Conservation (phyloP, 1,139 yeast species). For the Scheffersomyces illinoinensis region DNA sequence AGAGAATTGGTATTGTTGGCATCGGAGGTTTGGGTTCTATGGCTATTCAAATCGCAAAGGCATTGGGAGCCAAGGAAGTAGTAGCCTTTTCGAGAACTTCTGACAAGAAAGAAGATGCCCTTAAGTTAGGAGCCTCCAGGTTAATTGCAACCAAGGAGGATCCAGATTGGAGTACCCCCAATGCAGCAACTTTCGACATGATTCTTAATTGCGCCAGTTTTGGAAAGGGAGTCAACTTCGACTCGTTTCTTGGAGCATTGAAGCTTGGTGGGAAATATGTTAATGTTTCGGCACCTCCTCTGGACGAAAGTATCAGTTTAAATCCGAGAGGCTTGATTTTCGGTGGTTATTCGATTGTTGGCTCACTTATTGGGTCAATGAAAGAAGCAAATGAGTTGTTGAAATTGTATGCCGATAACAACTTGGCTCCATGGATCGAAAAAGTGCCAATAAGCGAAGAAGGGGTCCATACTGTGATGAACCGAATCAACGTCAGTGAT, state of each 20-base stretch:
- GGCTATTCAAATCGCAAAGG: constrained; percentile 57
- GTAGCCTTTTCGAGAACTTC: constrained; percentile 50
- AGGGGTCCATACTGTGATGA: constrained; percentile 51
- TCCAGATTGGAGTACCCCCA: constrained; percentile 34
- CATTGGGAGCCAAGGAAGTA: constrained; percentile 57
- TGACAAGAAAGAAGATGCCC: constrained; percentile 51
- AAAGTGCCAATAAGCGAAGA: constrained; percentile 53
- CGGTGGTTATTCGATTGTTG: constrained; percentile 45
- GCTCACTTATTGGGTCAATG: constrained; percentile 52
- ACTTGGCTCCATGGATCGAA: constrained; percentile 61
- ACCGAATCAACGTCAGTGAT: constrained; percentile 52
- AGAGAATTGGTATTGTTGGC: constrained; percentile 55
- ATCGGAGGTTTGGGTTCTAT: constrained; percentile 65
- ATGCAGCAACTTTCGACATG: constrained; percentile 41
- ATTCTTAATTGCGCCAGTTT: constrained; percentile 54
- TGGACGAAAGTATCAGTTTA: constrained; percentile 33
- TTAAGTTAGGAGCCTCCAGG: constrained; percentile 52
- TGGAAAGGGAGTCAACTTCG: constrained; percentile 23
- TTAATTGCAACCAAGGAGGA: constrained; percentile 51
- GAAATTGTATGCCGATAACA: constrained; percentile 51
- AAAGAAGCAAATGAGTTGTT: constrained; percentile 56
- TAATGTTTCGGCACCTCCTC: constrained; percentile 27
- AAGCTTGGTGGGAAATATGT: constrained; percentile 25
- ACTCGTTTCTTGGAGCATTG: constrained; percentile 21
- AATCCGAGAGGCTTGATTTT: constrained; percentile 45